Evolutionary conservation across 78 protist species (phyloP).

Genomic region (Pigoraptor vietnamica): DNA sequence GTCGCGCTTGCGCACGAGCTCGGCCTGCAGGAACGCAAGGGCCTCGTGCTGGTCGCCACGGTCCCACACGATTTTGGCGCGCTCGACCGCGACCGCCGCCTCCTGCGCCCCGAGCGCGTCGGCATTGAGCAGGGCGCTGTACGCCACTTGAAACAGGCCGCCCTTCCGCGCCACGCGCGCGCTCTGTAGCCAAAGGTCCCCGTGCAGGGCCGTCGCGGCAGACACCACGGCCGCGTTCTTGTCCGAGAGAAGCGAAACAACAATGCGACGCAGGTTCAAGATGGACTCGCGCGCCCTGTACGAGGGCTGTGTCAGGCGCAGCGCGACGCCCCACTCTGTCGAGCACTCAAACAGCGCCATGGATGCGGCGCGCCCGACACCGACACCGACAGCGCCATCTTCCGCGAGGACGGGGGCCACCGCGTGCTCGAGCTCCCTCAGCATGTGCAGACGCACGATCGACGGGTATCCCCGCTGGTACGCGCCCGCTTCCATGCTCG

Average conservation of each 20-base stretch:
- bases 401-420: background rate
- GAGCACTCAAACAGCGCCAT: background rate
- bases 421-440: slow-evolving; percentile 66
- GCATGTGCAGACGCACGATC: slow-evolving; percentile 55
- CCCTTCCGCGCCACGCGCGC: slow-evolving; percentile 29
- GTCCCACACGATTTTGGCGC: slow-evolving; percentile 11
- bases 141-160: slow-evolving; percentile 28
- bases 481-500: slow-evolving; percentile 21
- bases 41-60: slow-evolving; percentile 11
- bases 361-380: background rate
- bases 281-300: slow-evolving; percentile 44
- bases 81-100: background rate
- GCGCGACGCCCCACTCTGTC: slow-evolving; percentile 31
- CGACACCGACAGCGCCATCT: background rate
- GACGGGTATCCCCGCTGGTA: slow-evolving; percentile 57
- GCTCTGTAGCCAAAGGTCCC: slow-evolving; percentile 19
- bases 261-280: slow-evolving; percentile 31
- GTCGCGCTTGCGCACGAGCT: background rate
- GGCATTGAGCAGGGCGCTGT: slow-evolving; percentile 25
- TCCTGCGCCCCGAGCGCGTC: background rate
- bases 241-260: background rate
- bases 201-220: background rate
- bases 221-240: background rate
- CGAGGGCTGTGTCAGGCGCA: slow-evolving; percentile 40
- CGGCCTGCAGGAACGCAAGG: background rate